These are phyloP conservation scores for Epichloe glyceriae DNA, from an alignment of 2,329 filamentous ascomycete genomes.

Conservation along the genomic window DNA sequence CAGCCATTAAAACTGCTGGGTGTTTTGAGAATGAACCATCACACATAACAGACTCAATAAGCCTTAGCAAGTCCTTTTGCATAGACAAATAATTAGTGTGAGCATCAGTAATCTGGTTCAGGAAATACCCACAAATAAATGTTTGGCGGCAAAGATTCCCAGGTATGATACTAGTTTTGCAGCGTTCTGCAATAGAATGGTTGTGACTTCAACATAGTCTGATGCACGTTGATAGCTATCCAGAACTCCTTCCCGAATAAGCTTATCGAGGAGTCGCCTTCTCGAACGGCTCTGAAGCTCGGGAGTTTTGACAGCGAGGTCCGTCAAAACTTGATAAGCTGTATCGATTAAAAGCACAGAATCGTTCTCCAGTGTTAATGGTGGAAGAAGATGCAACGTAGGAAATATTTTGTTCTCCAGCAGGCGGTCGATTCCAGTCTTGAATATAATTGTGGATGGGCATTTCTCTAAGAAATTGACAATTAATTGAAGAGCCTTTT, in stretches of 20 bases:
- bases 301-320: conserved; percentile 30
- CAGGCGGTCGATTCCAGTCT: conserved; percentile 52
- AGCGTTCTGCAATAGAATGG: conserved; percentile 40
- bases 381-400: conserved; percentile 63
- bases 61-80: conserved; percentile 49
- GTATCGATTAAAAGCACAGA: conserved; percentile 49
- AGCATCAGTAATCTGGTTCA: not conserved
- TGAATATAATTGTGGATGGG: conserved; percentile 37
- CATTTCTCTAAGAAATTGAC: conserved; percentile 40
- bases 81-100: not conserved
- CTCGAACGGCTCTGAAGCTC: conserved; percentile 14
- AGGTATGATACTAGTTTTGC: conserved; percentile 38
- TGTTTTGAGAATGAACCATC: conserved; percentile 53
- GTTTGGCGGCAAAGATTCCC: conserved; percentile 50
- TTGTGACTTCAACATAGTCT: conserved; percentile 43
- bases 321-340: conserved; percentile 54
- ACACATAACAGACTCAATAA: conserved; percentile 50
- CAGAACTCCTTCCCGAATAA: conserved; percentile 44
- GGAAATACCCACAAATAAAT: conserved; percentile 42
- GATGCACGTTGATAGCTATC: conserved; percentile 43
- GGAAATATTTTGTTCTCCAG: conserved; percentile 60
- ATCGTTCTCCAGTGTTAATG: conserved; percentile 60
- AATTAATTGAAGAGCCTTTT: conserved; percentile 42
- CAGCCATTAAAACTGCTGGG: conserved; percentile 38
- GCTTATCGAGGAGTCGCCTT: conserved; percentile 34